Conservation (phyloP, 2,329 filamentous ascomycete genomes). For the Acarospora socialis region DNA sequence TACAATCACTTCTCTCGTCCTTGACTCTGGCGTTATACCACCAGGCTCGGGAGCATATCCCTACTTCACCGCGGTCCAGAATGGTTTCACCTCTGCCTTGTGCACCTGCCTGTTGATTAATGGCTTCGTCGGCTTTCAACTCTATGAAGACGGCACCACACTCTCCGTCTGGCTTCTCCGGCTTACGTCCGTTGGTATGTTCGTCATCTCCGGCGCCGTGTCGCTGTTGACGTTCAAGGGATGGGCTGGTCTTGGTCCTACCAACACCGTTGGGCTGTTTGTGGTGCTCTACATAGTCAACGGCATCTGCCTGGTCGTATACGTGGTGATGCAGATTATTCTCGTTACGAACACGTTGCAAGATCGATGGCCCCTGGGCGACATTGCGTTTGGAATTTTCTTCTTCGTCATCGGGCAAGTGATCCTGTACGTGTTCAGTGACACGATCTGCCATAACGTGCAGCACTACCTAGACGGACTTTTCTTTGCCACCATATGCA, state of each 20-base stretch:
- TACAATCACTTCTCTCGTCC: constrained; percentile 72
- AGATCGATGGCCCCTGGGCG: constrained; percentile 87
- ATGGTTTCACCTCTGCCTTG: constrained; percentile 69
- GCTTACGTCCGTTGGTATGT: constrained; percentile 63
- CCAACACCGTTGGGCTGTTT: constrained; percentile 78
- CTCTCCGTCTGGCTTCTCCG: constrained; percentile 89
- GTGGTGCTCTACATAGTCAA: constrained; percentile 86
- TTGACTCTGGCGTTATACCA: constrained; percentile 86
- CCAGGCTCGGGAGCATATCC: constrained; percentile 67
- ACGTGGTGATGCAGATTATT: constrained; percentile 74
- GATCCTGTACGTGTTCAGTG: constrained; percentile 78
- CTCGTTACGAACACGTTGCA: constrained; percentile 81
- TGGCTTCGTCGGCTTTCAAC: constrained; percentile 93
- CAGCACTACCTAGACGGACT: constrained; percentile 90
- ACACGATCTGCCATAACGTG: constrained; percentile 66
- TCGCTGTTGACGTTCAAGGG: constrained; percentile 84
- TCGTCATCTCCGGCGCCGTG: constrained; percentile 73
- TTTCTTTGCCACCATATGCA: constrained; percentile 89
- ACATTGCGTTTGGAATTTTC: constrained; percentile 79
- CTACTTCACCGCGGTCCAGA: constrained; percentile 82
- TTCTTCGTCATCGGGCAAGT: constrained; percentile 90
- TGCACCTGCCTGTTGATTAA: constrained; percentile 88
- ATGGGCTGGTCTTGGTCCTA: constrained; percentile 73
- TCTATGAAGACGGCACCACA: constrained; percentile 93
- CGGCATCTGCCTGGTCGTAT: constrained; percentile 71